phyloP scores from a whole-genome alignment of 176 grass and related monocot genomes.

The maize (Zea mays) region Zm-B73-REFERENCE-NAM-5.0 NC_050096.1:209520001-209520500 shows the following conservation, averaged over 20 bases:
- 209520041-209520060: slow-evolving; percentile 19
- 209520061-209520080: neutral
- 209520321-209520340: neutral
- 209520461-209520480: too few relatives aligned
- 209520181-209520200: neutral
- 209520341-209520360: neutral
- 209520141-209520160: neutral
- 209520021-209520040: neutral
- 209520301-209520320: slow-evolving; percentile 51
- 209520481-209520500: too few relatives aligned
- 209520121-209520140: slow-evolving; percentile 8
- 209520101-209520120: neutral
- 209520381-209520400: neutral
- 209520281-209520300: slow-evolving; percentile 56
- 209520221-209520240: slow-evolving; percentile 53
- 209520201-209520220: slow-evolving; percentile 30
- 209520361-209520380: slow-evolving; percentile 40
- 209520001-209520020: neutral
- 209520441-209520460: too few relatives aligned
- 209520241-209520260: slow-evolving; percentile 40
- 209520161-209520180: neutral
- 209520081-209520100: neutral
- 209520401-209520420: neutral
- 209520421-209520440: neutral
- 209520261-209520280: slow-evolving; percentile 71